A percentile compares a stretch with the other conserved stretches of the same genome.
Conservation (phyloP, 2,329 filamentous ascomycete species). For the Fusarium musae region DNA sequence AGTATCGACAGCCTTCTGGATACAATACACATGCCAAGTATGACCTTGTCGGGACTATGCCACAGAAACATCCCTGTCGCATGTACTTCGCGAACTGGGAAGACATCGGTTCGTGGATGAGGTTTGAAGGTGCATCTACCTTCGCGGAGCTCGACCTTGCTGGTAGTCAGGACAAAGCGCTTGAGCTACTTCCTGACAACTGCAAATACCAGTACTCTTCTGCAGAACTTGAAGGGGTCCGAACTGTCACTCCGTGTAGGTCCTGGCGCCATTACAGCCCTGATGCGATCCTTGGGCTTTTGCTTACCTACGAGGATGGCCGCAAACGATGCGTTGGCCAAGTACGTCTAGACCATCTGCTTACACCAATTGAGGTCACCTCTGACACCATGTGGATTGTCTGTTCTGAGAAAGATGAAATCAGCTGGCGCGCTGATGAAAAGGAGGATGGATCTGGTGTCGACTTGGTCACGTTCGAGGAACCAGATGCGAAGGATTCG, state of each 20-base stretch:
- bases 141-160: too few relatives aligned
- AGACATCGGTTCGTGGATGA: fast-evolving
- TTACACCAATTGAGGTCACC: fast-evolving
- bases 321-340: neutral
- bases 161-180: too few relatives aligned
- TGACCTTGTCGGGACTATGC: fast-evolving
- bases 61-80: neutral
- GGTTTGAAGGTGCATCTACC: neutral
- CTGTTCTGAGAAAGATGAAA: neutral
- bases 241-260: neutral
- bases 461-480: neutral
- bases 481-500: neutral
- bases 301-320: fast-evolving
- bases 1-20: too few relatives aligned
- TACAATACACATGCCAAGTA: neutral
- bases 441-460: neutral
- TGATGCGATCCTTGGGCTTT: neutral
- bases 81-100: neutral
- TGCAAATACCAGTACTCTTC: neutral
- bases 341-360: fast-evolving
- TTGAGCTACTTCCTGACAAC: fast-evolving
- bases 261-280: too few relatives aligned
- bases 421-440: fast-evolving
- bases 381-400: neutral
- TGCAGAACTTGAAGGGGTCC: fast-evolving